Evolutionary conservation across 2,329 filamentous ascomycete genomes (phyloP).

Genomic region (Aspergillus clavatus): DNA sequence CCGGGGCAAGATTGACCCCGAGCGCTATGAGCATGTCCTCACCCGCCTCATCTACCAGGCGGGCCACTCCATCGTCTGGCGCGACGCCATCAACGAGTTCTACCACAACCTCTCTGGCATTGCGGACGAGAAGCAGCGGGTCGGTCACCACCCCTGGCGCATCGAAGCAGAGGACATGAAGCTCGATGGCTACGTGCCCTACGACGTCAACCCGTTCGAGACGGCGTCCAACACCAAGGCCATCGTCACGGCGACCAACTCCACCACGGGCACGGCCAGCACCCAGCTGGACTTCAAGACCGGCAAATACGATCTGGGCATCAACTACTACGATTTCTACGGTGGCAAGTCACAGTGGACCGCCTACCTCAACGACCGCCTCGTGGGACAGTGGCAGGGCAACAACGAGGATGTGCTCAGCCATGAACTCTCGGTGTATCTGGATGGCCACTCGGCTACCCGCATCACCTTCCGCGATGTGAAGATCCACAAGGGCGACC

Average conservation of each 20-base stretch:
- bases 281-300: constrained; percentile 45
- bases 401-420: constrained; percentile 57
- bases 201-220: constrained; percentile 55
- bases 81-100: constrained; percentile 62
- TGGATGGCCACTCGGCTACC: constrained; percentile 63
- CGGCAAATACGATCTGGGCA: constrained; percentile 58
- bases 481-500: constrained; percentile 48
- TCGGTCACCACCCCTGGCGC: constrained; percentile 59
- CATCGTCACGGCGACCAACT: constrained; percentile 54
- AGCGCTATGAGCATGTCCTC: constrained; percentile 56
- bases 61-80: constrained; percentile 66
- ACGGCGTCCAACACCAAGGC: constrained; percentile 53
- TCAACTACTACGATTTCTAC: constrained; percentile 63
- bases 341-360: constrained; percentile 55
- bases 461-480: constrained; percentile 56
- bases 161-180: constrained; percentile 65
- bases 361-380: constrained; percentile 49
- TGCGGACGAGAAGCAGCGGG: constrained; percentile 51
- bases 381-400: constrained; percentile 56
- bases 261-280: constrained; percentile 47
- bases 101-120: constrained; percentile 60
- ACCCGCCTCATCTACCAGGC: constrained; percentile 62
- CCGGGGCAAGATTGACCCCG: constrained; percentile 52
- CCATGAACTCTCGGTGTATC: constrained; percentile 52
- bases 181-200: constrained; percentile 53